These are phyloP conservation scores for Trematosphaeria pertusa DNA, from an alignment of 2,329 filamentous ascomycete genomes.

Conservation along the genomic window DNA sequence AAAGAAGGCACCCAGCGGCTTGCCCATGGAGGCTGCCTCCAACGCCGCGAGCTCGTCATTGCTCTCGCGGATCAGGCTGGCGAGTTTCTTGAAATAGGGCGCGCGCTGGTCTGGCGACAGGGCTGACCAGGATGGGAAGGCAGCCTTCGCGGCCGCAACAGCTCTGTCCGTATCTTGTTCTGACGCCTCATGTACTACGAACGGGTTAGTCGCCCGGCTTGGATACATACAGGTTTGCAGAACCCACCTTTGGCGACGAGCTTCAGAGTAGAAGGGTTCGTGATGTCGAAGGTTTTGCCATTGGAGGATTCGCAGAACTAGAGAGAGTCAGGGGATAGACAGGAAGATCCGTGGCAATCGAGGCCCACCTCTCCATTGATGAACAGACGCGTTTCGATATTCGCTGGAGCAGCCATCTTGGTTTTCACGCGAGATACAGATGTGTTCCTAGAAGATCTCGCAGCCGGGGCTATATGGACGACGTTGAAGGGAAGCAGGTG, in stretches of 20 bases:
- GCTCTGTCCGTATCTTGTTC: slow-evolving; percentile 68
- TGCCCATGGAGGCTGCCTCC: slow-evolving; percentile 85
- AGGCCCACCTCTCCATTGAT: slow-evolving; percentile 42
- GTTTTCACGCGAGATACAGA: no score
- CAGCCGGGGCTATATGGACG: no score
- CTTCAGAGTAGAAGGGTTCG: slow-evolving; percentile 83
- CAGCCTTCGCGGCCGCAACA: slow-evolving; percentile 72
- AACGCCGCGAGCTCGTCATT: slow-evolving; percentile 82
- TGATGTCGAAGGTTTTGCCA: slow-evolving; percentile 65
- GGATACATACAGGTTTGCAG: not conserved
- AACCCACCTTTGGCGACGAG: slow-evolving; percentile 76
- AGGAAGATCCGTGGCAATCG: not conserved
- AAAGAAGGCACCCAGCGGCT: slow-evolving; percentile 79
- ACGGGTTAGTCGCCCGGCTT: slow-evolving; percentile 30
- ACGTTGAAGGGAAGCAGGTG: no score
- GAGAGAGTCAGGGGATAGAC: slow-evolving; percentile 9
- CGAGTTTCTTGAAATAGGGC: slow-evolving; percentile 65
- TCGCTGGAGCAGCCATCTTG: slow-evolving; percentile 36
- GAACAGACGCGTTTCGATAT: slow-evolving; percentile 44
- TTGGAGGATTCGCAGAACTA: slow-evolving; percentile 41
- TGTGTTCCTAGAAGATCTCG: no score
- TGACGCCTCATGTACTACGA: slow-evolving; percentile 43
- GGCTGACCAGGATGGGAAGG: slow-evolving; percentile 75
- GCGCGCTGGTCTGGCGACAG: slow-evolving; percentile 34
- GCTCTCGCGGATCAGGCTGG: slow-evolving; percentile 76